phyloP scores from a whole-genome alignment of 1,284 basidiomycete species.

The Pseudozyma sp. region DNA sequence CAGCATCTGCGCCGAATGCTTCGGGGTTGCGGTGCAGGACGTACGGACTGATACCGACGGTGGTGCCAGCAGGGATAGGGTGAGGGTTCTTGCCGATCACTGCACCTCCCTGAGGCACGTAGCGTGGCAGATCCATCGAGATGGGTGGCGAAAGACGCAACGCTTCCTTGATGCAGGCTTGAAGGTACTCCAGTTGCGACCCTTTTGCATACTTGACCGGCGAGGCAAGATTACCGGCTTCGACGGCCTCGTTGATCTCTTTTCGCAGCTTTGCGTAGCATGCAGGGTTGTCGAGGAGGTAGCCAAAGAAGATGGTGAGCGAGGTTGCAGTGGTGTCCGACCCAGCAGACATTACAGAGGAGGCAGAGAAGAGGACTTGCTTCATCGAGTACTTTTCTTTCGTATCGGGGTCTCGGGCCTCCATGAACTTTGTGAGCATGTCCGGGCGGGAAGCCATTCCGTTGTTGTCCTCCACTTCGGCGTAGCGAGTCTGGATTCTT shows the following conservation, averaged over 20 bases:
- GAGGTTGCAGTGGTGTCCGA: conserved; percentile 63
- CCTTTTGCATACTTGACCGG: conserved; percentile 59
- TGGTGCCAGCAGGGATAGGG: conserved; percentile 55
- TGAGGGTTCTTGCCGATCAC: conserved; percentile 52
- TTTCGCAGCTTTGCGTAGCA: conserved; percentile 51
- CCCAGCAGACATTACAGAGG: conserved; percentile 57
- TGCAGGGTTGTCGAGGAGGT: conserved; percentile 54
- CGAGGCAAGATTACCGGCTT: conserved; percentile 42
- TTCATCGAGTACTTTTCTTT: conserved; percentile 38
- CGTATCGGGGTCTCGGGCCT: conserved; percentile 46
- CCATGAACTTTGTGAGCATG: conserved; percentile 58
- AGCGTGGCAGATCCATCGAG: conserved; percentile 61
- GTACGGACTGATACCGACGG: conserved; percentile 61
- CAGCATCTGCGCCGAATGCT: conserved; percentile 57
- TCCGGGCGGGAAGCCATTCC: conserved; percentile 38
- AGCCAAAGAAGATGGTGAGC: conserved; percentile 59
- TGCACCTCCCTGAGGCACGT: conserved; percentile 55
- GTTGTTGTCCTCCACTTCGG: conserved; percentile 43
- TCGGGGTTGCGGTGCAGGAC: conserved; percentile 56
- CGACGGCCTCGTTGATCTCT: conserved; percentile 58
- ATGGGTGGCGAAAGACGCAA: conserved; percentile 67
- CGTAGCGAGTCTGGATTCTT: conserved; percentile 44
- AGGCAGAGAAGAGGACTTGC: conserved; percentile 45
- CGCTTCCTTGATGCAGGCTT: conserved; percentile 67
- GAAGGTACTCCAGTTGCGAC: conserved; percentile 53